Evolutionary conservation across 305 asterid species (phyloP).

Genomic region (Vinca major): DNA sequence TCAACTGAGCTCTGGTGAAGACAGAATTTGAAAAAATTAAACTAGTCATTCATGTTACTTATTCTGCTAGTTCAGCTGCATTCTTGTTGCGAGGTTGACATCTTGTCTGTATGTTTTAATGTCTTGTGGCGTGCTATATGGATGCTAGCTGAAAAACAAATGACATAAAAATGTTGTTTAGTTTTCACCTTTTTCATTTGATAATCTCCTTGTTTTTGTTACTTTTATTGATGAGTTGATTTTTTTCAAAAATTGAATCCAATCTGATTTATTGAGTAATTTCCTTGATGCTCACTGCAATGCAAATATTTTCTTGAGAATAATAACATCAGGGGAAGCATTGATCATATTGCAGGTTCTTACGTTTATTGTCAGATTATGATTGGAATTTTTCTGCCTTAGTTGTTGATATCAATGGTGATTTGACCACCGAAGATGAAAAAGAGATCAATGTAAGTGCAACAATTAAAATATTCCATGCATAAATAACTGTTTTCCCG

Average conservation of each 20-base stretch:
- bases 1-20: background rate
- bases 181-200: background rate
- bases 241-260: background rate
- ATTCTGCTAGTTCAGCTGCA: background rate
- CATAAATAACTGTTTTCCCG: background rate
- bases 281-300: background rate
- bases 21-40: background rate
- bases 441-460: constrained; percentile 64
- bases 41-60: background rate
- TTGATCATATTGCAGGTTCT: constrained; percentile 50
- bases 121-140: background rate
- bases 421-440: constrained; percentile 64
- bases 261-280: background rate
- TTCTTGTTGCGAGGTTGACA: background rate
- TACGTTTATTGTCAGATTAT: constrained; percentile 69
- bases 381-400: constrained; percentile 89
- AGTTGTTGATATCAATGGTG: constrained; percentile 76
- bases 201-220: background rate
- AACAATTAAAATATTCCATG: constrained; percentile 1
- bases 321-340: constrained; percentile 6
- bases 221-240: background rate
- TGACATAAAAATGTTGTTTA: background rate
- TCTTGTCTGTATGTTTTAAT: background rate
- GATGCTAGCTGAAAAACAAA: background rate
- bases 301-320: background rate